These are phyloP conservation scores for Debaryomycetaceae sp. DNA, from an alignment of 1,139 yeast genomes.

Conservation along the genomic window DNA sequence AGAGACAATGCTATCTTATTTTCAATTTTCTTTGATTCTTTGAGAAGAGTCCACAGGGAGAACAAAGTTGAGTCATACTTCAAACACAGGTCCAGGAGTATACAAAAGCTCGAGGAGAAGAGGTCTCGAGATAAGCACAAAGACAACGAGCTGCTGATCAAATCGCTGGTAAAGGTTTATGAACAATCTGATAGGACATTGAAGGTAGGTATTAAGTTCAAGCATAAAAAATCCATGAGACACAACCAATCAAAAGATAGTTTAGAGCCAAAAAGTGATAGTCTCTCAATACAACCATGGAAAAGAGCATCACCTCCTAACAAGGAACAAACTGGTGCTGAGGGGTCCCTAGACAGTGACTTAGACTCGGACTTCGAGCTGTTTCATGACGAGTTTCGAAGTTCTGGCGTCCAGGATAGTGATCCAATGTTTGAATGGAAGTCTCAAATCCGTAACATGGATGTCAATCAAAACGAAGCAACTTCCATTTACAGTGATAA, in stretches of 20 bases:
- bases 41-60: slow-evolving; percentile 7
- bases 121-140: not conserved
- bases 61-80: not conserved
- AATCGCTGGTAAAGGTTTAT: not conserved
- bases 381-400: not conserved
- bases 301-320: too few species aligned
- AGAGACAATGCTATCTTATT: slow-evolving; percentile 9
- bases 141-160: not conserved
- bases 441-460: slow-evolving; percentile 8
- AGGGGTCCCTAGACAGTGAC: not conserved
- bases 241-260: too few species aligned
- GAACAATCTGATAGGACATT: not conserved
- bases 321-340: too few species aligned
- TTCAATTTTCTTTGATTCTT: slow-evolving; percentile 10
- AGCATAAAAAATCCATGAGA: not conserved
- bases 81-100: not conserved
- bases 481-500: slow-evolving; percentile 15
- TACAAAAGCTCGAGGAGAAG: not conserved
- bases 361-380: not conserved
- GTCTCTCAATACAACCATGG: too few species aligned
- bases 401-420: not conserved
- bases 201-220: not conserved
- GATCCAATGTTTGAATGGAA: not conserved
- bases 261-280: too few species aligned
- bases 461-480: slow-evolving; percentile 27